Base-by-base conservation (phyloP, 805 yeast genomes). In the Starmerella vaccinii region DNA sequence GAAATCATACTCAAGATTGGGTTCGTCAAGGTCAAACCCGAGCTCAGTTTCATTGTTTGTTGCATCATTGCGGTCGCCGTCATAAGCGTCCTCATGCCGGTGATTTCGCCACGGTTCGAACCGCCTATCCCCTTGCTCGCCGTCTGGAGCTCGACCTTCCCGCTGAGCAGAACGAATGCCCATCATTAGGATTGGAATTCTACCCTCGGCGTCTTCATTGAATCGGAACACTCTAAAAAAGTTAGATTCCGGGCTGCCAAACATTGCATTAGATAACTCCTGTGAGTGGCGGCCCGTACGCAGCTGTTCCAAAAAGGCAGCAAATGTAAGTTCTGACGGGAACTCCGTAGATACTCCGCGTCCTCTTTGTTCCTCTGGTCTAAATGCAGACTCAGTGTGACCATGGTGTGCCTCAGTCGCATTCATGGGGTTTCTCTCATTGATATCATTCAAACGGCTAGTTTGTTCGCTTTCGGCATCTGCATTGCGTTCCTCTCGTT, bases 131-230 rank as follows among this genome's bases (percentile, higher is more conserved):
- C 16, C 24, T 19, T 12, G 22, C 12, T 26, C 42, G 27, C 13
- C 30, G 23, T 23, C 41, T 13, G 15, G 22, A 2, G 42, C 24
- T 6, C 24, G 23, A 19, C 42, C 22, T 26, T 26, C 40, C 19
- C 34, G 42, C 19, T 60, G 61, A 48, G 61, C 71, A 0, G 77
- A 71, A 8, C 78, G 62, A 21, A 76, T 72, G 5, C 79, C 77
- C 19, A 75, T 69, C 22, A 75, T 70, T 51, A 75, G 64, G 3
- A 76, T 75, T 1, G 80, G 80, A 3, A 75, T 67, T 29, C 62
- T 58, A 16, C 58, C 59, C 5, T 48, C 34, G 2, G 29, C 32
- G 34, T 50, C 52, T 6, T 26, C 46, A 4, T 61, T 61, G 51
- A 59, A 59, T 5, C 60, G 42, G 52, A 59, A 60, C 26, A 59